Evolutionary conservation across 129 eudicot genomes (phyloP), one percentile per base, ranked within the genome.

Genomic region (Arctium minus): DNA sequence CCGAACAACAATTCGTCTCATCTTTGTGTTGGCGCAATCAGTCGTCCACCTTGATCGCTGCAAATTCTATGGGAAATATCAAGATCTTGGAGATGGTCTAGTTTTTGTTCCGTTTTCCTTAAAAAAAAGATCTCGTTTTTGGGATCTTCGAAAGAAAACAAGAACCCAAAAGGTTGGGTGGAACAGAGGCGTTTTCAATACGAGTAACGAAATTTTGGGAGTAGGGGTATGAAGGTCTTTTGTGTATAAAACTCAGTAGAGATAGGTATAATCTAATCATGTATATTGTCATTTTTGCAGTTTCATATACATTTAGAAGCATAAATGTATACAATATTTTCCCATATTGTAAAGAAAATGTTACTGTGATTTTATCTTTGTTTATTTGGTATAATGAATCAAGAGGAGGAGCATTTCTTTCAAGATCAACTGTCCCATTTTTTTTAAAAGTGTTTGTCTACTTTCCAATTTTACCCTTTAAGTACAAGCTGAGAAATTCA

Each of bases 1-100:
- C 80, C 8, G 80, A 93, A 73, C 99, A 93, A 73, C 99, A 90
- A 69, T 93, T 96, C 88, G 88, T 96, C 72, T 96, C 99, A 18
- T 96, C 99, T 1, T 91, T 96, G 35, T 96, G 99, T 84, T 96
- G 98, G 98, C 97, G 99, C 6, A 85, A 89, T 72, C 97, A 91
- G 48, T 93, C 98, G 18, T 70, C 95, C 78, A 90, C 97, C 73
- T 85, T 96, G 77, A 92, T 96, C 42, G 99, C 99, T 76, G 99
- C 99, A 42, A 96, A 93, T 89, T 96, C 98, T 18, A 81, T 83
- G 81, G 99, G 99, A 70, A 89, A 93, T 79, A 86, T 96, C 44
- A 96, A 93, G 88, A 82, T 96, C 27, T 81, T 96, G 91, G 99
- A 93, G 83, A 90, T 96, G 98, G 97, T 88, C 86, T 96, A 87